Evolutionary conservation across 2,329 filamentous ascomycete species (phyloP).

Genomic region (Plectosphaerella plurivora): DNA sequence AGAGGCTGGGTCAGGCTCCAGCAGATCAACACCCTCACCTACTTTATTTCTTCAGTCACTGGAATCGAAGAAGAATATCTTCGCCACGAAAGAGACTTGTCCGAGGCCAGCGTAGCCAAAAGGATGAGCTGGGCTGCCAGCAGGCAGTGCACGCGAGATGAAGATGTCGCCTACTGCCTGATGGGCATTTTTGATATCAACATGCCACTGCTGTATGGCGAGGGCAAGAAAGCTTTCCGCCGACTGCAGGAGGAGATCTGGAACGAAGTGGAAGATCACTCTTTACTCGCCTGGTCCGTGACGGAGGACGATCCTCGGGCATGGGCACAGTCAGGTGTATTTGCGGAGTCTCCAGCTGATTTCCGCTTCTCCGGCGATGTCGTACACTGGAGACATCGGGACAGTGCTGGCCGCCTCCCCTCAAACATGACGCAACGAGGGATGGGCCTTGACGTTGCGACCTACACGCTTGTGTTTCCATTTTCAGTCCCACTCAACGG

Average conservation of each 20-base stretch:
- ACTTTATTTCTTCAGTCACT: constrained; percentile 20
- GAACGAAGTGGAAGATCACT: constrained; percentile 26
- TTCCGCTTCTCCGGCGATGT: background rate
- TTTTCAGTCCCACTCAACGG: too few relatives aligned
- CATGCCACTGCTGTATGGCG: constrained; percentile 26
- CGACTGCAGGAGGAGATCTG: constrained; percentile 18
- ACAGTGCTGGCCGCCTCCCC: too few relatives aligned
- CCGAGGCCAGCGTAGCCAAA: constrained; percentile 9
- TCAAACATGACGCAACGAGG: background rate
- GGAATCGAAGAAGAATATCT: constrained; percentile 14
- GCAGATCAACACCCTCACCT: constrained; percentile 6
- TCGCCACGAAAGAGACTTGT: background rate
- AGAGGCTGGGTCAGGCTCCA: constrained; percentile 6
- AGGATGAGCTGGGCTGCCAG: constrained; percentile 25
- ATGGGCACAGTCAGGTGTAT: background rate
- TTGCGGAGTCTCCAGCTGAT: background rate
- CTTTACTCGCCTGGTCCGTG: constrained; percentile 23
- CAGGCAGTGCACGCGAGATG: constrained; percentile 16
- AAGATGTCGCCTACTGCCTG: constrained; percentile 26
- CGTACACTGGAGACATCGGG: background rate
- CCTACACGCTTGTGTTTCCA: too few relatives aligned
- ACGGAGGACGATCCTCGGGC: background rate
- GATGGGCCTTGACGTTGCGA: background rate
- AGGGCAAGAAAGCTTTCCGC: constrained; percentile 18
- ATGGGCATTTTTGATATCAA: constrained; percentile 25